Conservation (phyloP, 176 grass and related monocot genomes). For the Tuctoria greenei region DNA sequence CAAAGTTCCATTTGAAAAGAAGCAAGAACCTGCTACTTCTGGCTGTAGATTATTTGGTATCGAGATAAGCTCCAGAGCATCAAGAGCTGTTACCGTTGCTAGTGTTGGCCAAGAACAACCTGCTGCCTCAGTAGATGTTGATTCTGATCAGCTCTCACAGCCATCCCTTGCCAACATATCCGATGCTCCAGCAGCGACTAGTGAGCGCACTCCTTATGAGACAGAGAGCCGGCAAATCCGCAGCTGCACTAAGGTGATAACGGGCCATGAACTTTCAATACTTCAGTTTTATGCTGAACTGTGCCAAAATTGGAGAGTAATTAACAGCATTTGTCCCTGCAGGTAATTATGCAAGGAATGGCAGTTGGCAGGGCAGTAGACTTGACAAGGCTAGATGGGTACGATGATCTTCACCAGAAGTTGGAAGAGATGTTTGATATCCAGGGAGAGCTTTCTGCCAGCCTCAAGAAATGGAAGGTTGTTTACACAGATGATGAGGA, state of each 20-base stretch:
- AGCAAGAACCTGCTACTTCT: slow-evolving; percentile 48
- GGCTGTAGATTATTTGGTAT: slow-evolving; percentile 86
- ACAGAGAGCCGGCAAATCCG: slow-evolving; percentile 53
- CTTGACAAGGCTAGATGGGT: slow-evolving; percentile 58
- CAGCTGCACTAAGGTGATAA: slow-evolving; percentile 78
- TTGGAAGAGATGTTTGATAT: slow-evolving; percentile 88
- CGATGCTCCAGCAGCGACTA: slow-evolving; percentile 52
- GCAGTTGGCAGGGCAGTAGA: slow-evolving; percentile 77
- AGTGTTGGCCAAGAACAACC: slow-evolving; percentile 45
- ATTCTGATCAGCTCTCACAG: slow-evolving; percentile 54
- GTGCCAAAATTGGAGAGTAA: not conserved
- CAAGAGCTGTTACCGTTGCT: slow-evolving; percentile 21
- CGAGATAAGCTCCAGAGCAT: slow-evolving; percentile 45
- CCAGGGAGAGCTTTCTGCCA: slow-evolving; percentile 61
- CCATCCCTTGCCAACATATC: slow-evolving; percentile 52
- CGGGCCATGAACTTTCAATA: not conserved
- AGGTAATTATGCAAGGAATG: slow-evolving; percentile 91
- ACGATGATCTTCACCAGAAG: slow-evolving; percentile 50
- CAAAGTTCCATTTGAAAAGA: slow-evolving; percentile 47
- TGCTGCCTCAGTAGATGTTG: slow-evolving; percentile 31
- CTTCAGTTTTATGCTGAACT: not conserved
- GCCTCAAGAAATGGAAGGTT: slow-evolving; percentile 69
- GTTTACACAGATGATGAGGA: slow-evolving; percentile 74
- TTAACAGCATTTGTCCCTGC: slow-evolving; percentile 4
- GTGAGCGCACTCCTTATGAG: slow-evolving; percentile 47